A percentile compares a stretch with the other conserved stretches of the same genome.
These are phyloP conservation scores for Phytophthora pluvialis DNA, from an alignment of 352 stramenopile species.

Conservation along the genomic window DNA sequence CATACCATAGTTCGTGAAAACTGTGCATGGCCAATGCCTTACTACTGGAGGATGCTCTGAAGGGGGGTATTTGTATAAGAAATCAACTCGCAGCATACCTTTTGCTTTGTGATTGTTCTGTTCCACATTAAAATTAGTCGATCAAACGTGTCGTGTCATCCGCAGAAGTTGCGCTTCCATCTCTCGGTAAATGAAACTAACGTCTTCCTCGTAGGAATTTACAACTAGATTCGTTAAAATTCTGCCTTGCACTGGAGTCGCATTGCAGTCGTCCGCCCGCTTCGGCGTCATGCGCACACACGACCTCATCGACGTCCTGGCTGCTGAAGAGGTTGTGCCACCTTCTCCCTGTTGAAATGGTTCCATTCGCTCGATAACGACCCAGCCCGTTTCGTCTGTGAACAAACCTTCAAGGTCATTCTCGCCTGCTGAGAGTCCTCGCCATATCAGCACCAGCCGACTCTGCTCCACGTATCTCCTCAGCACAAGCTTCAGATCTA, in stretches of 20 bases:
- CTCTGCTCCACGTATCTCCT: conserved; percentile 43
- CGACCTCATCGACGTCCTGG: conserved; percentile 34
- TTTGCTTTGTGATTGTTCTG: too few species aligned
- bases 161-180: conserved; percentile 45
- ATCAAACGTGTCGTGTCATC: conserved; percentile 22
- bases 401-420: conserved; percentile 35
- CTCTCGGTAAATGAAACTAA: conserved; percentile 45
- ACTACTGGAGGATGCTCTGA: too few species aligned
- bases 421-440: conserved; percentile 42
- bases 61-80: too few species aligned
- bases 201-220: conserved; percentile 46
- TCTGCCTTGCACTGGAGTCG: conserved; percentile 2
- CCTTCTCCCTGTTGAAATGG: conserved; percentile 8
- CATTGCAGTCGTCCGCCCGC: conserved; percentile 8
- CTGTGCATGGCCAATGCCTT: too few species aligned
- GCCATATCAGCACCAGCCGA: conserved; percentile 39
- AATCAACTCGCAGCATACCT: too few species aligned
- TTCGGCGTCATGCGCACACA: conserved; percentile 38
- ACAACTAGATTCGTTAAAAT: conserved; percentile 37
- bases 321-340: neutral
- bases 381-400: conserved; percentile 42
- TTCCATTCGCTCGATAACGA: conserved; percentile 31
- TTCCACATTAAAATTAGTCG: neutral
- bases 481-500: conserved; percentile 46
- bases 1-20: too few species aligned